Base-by-base conservation (phyloP, 441 rosid genomes). In the Euphorbia celastroides region DNA sequence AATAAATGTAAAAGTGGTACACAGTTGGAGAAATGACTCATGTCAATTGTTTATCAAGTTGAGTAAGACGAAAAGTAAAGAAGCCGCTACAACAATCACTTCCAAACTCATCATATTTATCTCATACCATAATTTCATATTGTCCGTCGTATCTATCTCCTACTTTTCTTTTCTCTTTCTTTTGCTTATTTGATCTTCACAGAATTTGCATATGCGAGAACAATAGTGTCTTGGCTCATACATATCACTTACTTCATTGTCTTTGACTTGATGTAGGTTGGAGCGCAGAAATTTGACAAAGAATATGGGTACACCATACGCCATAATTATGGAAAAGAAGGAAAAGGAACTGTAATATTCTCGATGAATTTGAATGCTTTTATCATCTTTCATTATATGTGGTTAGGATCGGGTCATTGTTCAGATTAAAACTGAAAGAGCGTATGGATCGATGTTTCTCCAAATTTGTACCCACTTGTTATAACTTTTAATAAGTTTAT, bases 281-380 rank as follows among this genome's bases (percentile, higher is more conserved):
- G 97, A 22, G 78, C 90, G 66, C 98, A 95, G 84, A 88, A 80
- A 77, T 95, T 95, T 71, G 96, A 90, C 79, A 90, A 87, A 79
- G 96, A 92, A 77, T 90, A 95, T 72, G 95, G 96, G 32, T 95
- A 90, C 74, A 27, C 70, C 80, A 86, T 95, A 68, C 95, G 96
- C 55, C 98, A 95, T 79, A 88, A 81, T 76, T 90, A 87, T 74
- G 99, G 98, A 77, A 90, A 72, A 80, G 97, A 92, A 79, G 97
- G 97, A 75, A 95, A 92, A 80, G 83, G 96, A 85, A 85, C 90
- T 11, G 98, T 94, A 80, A 83, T 92, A 63, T 65, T 16, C 69
- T 66, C 56, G 58, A 52, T 16, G 36, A 74, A 41, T 58, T 59
- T 27, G 58, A 54, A 26, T 64, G 51, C 17, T 16, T 64, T 59